Conservation (phyloP, 345 rosid species). For the Streptanthus diversifolius region DNA sequence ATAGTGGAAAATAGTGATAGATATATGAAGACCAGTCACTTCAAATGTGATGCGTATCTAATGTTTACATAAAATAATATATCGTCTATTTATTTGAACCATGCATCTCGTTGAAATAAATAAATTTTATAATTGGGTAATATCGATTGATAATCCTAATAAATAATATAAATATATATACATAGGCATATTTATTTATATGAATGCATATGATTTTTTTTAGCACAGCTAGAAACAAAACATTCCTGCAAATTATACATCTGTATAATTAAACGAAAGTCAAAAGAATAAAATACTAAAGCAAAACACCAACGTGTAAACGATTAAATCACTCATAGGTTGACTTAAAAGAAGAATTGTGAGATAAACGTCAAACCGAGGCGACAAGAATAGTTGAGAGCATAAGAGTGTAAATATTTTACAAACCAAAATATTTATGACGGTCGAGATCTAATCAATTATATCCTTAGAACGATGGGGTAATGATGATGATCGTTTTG, state of each 20-base stretch:
- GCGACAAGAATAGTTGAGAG: slow-evolving; percentile 33
- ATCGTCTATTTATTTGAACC: not conserved
- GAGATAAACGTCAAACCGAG: slow-evolving; percentile 30
- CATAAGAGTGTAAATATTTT: slow-evolving; percentile 20
- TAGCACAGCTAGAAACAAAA: not conserved
- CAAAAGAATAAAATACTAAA: slow-evolving; percentile 18
- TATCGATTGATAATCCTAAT: not conserved
- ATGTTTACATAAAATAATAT: not conserved
- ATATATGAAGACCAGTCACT: not conserved
- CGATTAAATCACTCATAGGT: slow-evolving; percentile 38
- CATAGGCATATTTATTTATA: not conserved
- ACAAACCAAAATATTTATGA: slow-evolving; percentile 10
- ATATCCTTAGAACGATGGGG: slow-evolving; percentile 14
- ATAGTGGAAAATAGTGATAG: not conserved
- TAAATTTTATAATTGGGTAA: not conserved
- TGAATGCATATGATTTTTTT: not conserved
- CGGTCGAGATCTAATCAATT: slow-evolving; percentile 30
- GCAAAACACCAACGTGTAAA: slow-evolving; percentile 28
- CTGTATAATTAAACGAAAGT: not conserved
- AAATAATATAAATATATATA: too few species aligned
- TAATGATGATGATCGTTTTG: slow-evolving; percentile 29
- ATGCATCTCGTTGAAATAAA: not conserved
- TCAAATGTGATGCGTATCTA: not conserved
- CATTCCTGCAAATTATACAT: not conserved
- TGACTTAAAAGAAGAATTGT: slow-evolving; percentile 25